Base-by-base conservation (phyloP, 352 stramenopile species). In the Aphanomyces cochlioides region DNA sequence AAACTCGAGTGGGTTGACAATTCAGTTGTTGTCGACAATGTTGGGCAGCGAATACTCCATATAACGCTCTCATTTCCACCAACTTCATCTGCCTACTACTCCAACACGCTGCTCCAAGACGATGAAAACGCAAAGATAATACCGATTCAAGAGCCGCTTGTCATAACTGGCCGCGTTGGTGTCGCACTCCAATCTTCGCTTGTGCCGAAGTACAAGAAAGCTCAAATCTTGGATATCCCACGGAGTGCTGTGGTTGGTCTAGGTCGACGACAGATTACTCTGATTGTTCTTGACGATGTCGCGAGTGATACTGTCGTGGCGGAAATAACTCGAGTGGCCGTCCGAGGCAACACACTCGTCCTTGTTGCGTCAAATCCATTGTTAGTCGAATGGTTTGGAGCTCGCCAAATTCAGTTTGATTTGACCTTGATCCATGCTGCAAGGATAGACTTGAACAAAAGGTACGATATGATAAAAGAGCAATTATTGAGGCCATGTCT, bases 1-100 rank as follows among this genome's bases (percentile, higher is more conserved):
- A 15, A 28, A 4, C 28, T 66, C 13, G 15, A 47, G 57, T 66
- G 57, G 57, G 57, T 43, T 15, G 8, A 21, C 15, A 21, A 40
- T 8, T 7, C 37, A 4, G 37, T 66, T 12, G 17, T 41, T 15
- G 39, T 21, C 15, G 57, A 48, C 13, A 12, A 36, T 2, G 50
- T 58, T 28, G 57, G 57, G n/a, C 57, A 66, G 57, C 57, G 57
- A n/a, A 43, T 66, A 6, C 57, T 48, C 38, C 57, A 66, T 41
- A 47, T 37, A 15, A 66, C 57, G 15, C 34, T 66, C 4, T 66
- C 57, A 6, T 66, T 66, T 37, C 21, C 17, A 43, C 57, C 57
- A 7, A 41, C 34, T 5, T 40, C 37, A 7, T 19, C 57, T 15
- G 57, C 57, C 13, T 40, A 48, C 17, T 66, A 66, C 38, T 66